These are phyloP conservation scores for Exophiala bonariae DNA, from an alignment of 2,329 filamentous ascomycete species.

Conservation along the genomic window DNA sequence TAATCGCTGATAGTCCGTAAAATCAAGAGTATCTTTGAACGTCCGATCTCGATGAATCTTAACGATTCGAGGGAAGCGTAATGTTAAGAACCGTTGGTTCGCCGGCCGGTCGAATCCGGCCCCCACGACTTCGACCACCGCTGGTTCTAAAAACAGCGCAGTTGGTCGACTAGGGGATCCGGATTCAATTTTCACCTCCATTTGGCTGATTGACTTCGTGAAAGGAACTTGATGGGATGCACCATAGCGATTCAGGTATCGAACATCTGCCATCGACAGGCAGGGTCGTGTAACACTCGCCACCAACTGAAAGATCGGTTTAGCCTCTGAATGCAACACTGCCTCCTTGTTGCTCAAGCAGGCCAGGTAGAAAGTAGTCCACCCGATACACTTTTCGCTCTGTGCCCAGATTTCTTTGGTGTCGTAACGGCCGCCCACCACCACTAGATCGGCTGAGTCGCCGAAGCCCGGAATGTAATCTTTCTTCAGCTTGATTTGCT, in stretches of 20 bases:
- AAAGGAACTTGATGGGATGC: too few species aligned
- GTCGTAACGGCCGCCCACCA: slow-evolving; percentile 73
- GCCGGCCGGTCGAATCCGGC: slow-evolving; percentile 64
- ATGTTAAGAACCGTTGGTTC: slow-evolving; percentile 68
- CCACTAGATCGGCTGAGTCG: slow-evolving; percentile 78
- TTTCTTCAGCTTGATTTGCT: slow-evolving; percentile 80
- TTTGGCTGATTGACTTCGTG: slow-evolving; percentile 43
- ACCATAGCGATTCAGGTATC: too few species aligned
- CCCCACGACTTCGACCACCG: slow-evolving; percentile 81
- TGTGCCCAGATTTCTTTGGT: slow-evolving; percentile 58
- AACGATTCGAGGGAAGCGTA: slow-evolving; percentile 72
- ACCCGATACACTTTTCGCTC: slow-evolving; percentile 42
- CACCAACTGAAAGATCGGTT: slow-evolving; percentile 65
- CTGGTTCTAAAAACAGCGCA: slow-evolving; percentile 62
- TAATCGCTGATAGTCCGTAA: slow-evolving; percentile 67
- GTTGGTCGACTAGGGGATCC: slow-evolving; percentile 44
- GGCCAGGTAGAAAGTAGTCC: slow-evolving; percentile 79
- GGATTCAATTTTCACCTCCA: slow-evolving; percentile 43
- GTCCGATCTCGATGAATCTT: slow-evolving; percentile 77
- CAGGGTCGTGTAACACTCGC: slow-evolving; percentile 45
- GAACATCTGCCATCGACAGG: slow-evolving; percentile 40
- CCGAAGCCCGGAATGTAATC: slow-evolving; percentile 77
- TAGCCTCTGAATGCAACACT: slow-evolving; percentile 48
- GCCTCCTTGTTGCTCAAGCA: slow-evolving; percentile 69
- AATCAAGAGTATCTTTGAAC: slow-evolving; percentile 66